Percentiles rank a stretch among this genome's conserved stretches.
phyloP scores from a whole-genome alignment of 208 protist genomes.

The Trypanosomatidae sp. region DNA sequence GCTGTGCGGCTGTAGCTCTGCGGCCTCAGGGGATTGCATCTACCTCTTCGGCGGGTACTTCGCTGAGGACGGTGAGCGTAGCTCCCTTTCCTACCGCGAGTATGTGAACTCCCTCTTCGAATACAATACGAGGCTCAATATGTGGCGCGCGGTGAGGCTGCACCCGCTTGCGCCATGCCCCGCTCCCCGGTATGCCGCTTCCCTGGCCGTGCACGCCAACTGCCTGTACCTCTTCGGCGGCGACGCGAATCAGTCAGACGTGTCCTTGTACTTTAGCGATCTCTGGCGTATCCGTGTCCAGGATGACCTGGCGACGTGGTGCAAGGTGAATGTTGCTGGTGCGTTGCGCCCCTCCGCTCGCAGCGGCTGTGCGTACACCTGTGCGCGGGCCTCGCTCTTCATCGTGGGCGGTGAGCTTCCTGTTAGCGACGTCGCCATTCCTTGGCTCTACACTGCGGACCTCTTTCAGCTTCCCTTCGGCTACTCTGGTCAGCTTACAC shows the following conservation, averaged over 20 bases:
- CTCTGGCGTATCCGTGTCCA: conserved; percentile 64
- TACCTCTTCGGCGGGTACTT: conserved; percentile 72
- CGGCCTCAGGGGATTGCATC: conserved; percentile 45
- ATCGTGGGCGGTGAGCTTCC: conserved; percentile 68
- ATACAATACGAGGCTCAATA: conserved; percentile 45
- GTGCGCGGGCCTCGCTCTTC: conserved; percentile 59
- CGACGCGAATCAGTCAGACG: conserved; percentile 46
- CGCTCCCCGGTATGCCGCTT: conserved; percentile 47
- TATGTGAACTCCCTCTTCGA: conserved; percentile 57
- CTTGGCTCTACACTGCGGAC: conserved; percentile 48
- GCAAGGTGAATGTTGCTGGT: conserved; percentile 19
- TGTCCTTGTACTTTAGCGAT: conserved; percentile 65
- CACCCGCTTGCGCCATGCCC: conserved; percentile 13
- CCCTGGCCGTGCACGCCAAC: conserved; percentile 49
- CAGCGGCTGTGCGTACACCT: conserved; percentile 54
- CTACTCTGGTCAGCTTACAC: conserved; percentile 35
- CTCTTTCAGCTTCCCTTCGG: conserved; percentile 62
- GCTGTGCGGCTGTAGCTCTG: conserved; percentile 59
- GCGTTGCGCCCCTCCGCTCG: conserved; percentile 39
- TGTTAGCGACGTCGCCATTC: conserved; percentile 4
- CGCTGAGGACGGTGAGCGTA: background rate
- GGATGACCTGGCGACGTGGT: conserved; percentile 12
- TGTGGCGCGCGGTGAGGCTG: conserved; percentile 23
- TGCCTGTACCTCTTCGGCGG: conserved; percentile 76
- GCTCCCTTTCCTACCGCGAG: conserved; percentile 3